phyloP scores from a whole-genome alignment of 2,329 filamentous ascomycete species.

The Monilinia aucupariae region DNA sequence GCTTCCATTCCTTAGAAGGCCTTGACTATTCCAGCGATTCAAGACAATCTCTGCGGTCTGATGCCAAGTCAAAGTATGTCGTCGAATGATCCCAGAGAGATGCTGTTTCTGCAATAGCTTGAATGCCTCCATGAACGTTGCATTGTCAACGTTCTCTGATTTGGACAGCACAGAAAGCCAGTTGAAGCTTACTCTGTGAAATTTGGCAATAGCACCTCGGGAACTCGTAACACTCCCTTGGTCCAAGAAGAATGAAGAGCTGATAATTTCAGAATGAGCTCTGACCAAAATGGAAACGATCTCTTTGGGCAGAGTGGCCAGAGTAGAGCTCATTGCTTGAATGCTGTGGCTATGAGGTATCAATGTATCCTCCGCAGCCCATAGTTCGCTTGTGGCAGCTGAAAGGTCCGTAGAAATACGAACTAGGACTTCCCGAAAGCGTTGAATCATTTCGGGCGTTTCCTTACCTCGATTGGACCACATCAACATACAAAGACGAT shows the following conservation, averaged over 20 bases:
- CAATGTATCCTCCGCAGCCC: conserved; percentile 6
- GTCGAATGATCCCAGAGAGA: neutral
- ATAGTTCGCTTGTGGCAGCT: conserved; percentile 4
- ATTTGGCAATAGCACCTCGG: conserved; percentile 3
- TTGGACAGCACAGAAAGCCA: conserved; percentile 26
- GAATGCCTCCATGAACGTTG: conserved; percentile 19
- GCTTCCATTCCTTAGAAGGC: conserved; percentile 14
- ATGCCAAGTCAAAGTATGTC: conserved; percentile 6
- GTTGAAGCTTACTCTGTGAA: conserved; percentile 2
- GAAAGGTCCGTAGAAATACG: neutral
- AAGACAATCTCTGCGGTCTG: conserved; percentile 19
- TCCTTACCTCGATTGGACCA: neutral
- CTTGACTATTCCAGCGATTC: conserved; percentile 25
- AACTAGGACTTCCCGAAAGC: neutral
- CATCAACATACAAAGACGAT: neutral
- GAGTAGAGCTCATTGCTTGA: conserved; percentile 19
- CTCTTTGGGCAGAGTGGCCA: conserved; percentile 17
- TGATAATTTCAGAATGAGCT: conserved; percentile 3
- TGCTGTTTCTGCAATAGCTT: conserved; percentile 1
- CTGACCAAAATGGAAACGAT: conserved; percentile 11
- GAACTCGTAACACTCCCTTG: neutral
- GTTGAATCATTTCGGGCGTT: neutral
- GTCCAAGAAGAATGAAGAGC: neutral
- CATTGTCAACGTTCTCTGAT: conserved; percentile 14
- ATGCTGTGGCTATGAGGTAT: conserved; percentile 14